phyloP scores from a whole-genome alignment of 2,329 filamentous ascomycete species.

The Xylaria sp. region DNA sequence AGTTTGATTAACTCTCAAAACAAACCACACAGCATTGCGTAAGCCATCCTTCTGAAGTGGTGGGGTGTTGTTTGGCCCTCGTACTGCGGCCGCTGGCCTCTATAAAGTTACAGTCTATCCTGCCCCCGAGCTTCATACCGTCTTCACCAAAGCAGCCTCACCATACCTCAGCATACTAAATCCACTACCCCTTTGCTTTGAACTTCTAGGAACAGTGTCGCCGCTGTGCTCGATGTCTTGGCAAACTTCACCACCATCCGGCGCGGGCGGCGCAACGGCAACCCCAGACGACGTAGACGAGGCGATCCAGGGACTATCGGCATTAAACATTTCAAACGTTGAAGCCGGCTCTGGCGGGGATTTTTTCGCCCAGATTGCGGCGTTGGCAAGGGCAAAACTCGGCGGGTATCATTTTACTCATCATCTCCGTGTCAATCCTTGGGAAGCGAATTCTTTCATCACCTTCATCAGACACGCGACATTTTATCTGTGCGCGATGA shows the following conservation, averaged over 20 bases:
- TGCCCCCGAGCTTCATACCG: neutral
- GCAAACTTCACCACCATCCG: neutral
- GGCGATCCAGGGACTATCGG: neutral
- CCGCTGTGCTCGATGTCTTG: neutral
- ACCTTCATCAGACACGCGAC: neutral
- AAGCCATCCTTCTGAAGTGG: neutral
- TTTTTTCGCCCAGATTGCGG: too few species aligned
- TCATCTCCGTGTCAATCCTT: too few species aligned
- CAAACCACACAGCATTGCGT: neutral
- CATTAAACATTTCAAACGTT: too few species aligned
- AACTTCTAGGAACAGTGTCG: too few species aligned
- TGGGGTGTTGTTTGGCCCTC: neutral
- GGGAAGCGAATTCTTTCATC: neutral
- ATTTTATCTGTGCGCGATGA: neutral
- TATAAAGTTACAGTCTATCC: slow-evolving; percentile 10
- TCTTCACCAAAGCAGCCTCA: neutral
- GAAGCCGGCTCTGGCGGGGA: too few species aligned
- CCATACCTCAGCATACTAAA: neutral
- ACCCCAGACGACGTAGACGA: neutral
- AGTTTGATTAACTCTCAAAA: neutral
- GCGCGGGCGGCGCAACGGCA: neutral
- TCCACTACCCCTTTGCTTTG: neutral
- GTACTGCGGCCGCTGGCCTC: neutral
- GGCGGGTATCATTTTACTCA: neutral
- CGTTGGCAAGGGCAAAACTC: too few species aligned